Evolutionary conservation across 2,329 filamentous ascomycete genomes (phyloP).

Genomic region (Scedosporium apiospermum): DNA sequence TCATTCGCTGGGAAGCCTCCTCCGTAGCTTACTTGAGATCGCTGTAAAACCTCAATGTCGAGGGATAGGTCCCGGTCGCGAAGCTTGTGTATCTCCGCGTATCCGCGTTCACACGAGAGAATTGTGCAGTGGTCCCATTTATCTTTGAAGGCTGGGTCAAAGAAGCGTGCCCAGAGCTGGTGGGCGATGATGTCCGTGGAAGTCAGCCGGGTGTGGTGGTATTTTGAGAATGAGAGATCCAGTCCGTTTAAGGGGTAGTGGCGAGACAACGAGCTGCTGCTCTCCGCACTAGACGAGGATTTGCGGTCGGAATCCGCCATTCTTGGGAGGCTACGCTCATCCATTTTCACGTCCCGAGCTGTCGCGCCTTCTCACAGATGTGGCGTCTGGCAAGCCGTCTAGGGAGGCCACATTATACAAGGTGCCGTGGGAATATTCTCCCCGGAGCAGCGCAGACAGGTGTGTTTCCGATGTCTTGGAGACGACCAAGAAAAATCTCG

Average conservation of each 20-base stretch:
- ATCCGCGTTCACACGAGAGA: neutral
- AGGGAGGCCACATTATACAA: too few species aligned
- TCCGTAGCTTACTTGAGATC: neutral
- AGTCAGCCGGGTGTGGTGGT: slow-evolving; percentile 3
- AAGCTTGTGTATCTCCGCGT: neutral
- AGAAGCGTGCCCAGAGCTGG: neutral
- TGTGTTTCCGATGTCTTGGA: too few species aligned
- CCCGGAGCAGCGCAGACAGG: too few species aligned
- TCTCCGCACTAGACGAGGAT: too few species aligned
- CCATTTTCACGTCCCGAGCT: too few species aligned
- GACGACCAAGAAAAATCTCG: too few species aligned
- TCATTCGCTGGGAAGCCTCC: neutral
- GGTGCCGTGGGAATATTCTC: too few species aligned
- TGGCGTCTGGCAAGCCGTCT: too few species aligned
- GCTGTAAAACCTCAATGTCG: neutral
- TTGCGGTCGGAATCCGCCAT: neutral
- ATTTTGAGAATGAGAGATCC: slow-evolving; percentile 4
- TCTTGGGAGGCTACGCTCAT: neutral
- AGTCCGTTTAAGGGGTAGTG: slow-evolving; percentile 9
- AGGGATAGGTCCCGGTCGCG: neutral
- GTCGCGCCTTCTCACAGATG: too few species aligned
- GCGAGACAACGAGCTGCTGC: neutral
- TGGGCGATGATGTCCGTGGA: slow-evolving; percentile 1
- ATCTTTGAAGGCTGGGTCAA: neutral
- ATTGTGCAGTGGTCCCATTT: neutral